A percentile compares a stretch with the other conserved stretches of the same genome.
These are phyloP conservation scores for Zhuliangozyma parablackwelliae DNA, from an alignment of 1,139 yeast genomes.

Conservation along the genomic window DNA sequence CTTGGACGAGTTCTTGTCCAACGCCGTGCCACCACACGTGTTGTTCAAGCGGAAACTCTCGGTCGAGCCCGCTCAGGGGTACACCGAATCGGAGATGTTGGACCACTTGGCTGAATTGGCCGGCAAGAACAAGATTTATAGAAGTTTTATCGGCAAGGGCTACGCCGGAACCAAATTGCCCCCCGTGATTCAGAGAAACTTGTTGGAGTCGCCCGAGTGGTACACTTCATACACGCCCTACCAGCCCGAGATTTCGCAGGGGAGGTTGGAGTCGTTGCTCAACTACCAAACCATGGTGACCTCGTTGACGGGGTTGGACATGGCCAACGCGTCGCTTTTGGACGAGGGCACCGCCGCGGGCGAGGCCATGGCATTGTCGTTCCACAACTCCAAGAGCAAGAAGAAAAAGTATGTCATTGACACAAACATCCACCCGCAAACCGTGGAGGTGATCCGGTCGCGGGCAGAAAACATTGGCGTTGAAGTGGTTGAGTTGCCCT, in stretches of 20 bases:
- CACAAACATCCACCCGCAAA: constrained; percentile 76
- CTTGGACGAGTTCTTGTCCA: constrained; percentile 62
- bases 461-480: constrained; percentile 77
- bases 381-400: constrained; percentile 64
- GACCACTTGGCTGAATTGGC: constrained; percentile 67
- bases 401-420: constrained; percentile 70
- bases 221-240: constrained; percentile 97
- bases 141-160: constrained; percentile 88
- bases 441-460: constrained; percentile 69
- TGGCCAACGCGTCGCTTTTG: constrained; percentile 88
- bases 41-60: constrained; percentile 62
- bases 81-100: constrained; percentile 76
- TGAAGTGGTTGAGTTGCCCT: constrained; percentile 56
- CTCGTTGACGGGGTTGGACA: constrained; percentile 86
- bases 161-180: constrained; percentile 89
- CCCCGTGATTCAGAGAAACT: constrained; percentile 87
- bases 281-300: constrained; percentile 88
- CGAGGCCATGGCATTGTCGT: constrained; percentile 90
- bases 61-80: constrained; percentile 66
- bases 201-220: constrained; percentile 95
- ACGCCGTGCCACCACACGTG: constrained; percentile 76
- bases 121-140: constrained; percentile 62
- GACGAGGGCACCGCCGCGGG: constrained; percentile 99
- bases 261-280: constrained; percentile 82
- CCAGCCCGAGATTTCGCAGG: constrained; percentile 97